Base-by-base conservation (phyloP, 2,329 filamentous ascomycete species). In the Xylariaceae sp. region DNA sequence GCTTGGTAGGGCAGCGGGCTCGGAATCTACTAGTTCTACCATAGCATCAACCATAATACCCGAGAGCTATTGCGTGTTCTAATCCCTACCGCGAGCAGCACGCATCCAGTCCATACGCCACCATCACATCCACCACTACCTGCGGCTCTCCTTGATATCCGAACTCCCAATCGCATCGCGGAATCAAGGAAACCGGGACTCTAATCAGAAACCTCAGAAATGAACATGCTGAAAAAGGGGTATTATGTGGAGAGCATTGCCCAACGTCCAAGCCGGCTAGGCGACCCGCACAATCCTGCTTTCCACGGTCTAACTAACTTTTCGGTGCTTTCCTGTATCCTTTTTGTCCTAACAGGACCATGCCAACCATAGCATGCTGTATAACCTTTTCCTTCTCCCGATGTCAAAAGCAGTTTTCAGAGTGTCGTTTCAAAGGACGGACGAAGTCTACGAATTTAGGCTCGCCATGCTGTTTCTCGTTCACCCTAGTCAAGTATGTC, bases 401-500 rank as follows among this genome's bases (percentile, higher is more conserved):
- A 51, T 49, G 36, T 45, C 45, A 52, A 47, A 57, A 47, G 15
- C 18, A 47, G 47, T 49, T 58, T 32, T 41, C 39, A 43, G 18
- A 46, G 49, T 34, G 40, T 32, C 16, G 43, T 40, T 45, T 49
- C 22, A 47, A 54, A 39, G 30, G 46, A 51, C 45, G 7, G 36
- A 6, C 16, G 12, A 37, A 37, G 46, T 37, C 42, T 18, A 49
- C 21, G 39, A 36, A 40, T 39, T 40, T 30, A 51, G 40, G 29
- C 37, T 42, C 34, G 34, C 13, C 21, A 37, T 48, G 47, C 47
- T 41, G 45, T 56, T 48, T 19, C 37, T 47, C 54, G 10, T 49
- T 43, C 45, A 51, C 55, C 52, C 44, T 40, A 41, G 30, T 56
- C 55, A 63, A 65, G 37, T 64, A 61, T 65, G 62, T 62, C 52